Evolutionary conservation across 176 grass and related monocot species (phyloP).

Genomic region (Oryza punctata): DNA sequence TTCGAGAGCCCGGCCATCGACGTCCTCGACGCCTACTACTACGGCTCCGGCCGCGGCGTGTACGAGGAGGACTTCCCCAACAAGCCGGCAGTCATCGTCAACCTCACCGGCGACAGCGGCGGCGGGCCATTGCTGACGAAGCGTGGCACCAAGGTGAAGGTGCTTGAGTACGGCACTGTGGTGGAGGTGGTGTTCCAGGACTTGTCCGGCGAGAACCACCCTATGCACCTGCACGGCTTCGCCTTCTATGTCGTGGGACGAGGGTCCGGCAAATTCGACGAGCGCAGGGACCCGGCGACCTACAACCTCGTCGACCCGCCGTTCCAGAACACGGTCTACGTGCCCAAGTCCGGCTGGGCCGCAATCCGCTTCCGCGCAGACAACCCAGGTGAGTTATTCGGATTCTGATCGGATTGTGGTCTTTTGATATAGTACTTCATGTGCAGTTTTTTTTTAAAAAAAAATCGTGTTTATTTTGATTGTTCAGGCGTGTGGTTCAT

Average conservation of each 20-base stretch:
- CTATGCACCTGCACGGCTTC: constrained; percentile 49
- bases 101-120: constrained; percentile 32
- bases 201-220: constrained; percentile 39
- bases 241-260: constrained; percentile 41
- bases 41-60: too few species aligned
- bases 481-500: constrained; percentile 67
- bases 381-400: constrained; percentile 33
- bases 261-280: constrained; percentile 36
- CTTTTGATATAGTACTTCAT: too few species aligned
- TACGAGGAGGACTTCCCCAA: too few species aligned
- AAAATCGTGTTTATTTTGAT: neutral
- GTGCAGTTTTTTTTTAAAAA: neutral
- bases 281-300: neutral
- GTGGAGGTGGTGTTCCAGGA: constrained; percentile 52
- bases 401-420: too few species aligned
- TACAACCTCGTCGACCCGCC: constrained; percentile 48
- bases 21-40: too few species aligned
- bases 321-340: constrained; percentile 32
- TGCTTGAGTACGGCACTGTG: constrained; percentile 56
- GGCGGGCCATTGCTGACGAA: neutral
- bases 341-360: constrained; percentile 38
- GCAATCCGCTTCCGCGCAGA: constrained; percentile 37
- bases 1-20: too few species aligned
- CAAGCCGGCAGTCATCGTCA: constrained; percentile 46
- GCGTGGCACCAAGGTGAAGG: constrained; percentile 65